These are phyloP conservation scores for Tuber umbilicatum DNA, from an alignment of 495 filamentous ascomycete species.

Conservation along the genomic window DNA sequence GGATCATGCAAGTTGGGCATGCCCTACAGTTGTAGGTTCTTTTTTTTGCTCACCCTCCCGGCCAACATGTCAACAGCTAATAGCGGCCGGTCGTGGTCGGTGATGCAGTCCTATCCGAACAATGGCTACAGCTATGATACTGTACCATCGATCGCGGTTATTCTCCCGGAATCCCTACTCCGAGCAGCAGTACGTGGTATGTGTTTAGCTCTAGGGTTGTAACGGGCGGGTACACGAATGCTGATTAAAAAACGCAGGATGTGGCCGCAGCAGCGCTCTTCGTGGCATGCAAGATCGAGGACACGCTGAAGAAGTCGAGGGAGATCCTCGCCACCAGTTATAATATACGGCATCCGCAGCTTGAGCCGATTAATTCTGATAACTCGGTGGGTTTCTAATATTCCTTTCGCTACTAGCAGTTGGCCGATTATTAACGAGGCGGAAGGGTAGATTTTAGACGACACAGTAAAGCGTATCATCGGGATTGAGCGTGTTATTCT, in stretches of 20 bases:
- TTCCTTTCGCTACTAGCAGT: background rate
- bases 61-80: background rate
- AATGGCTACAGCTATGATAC: conserved; percentile 40
- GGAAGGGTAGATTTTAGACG: conserved; percentile 62
- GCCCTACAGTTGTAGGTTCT: conserved; percentile 38
- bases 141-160: conserved; percentile 40
- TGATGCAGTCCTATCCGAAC: conserved; percentile 36
- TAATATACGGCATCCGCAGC: conserved; percentile 65
- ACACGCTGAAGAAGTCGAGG: conserved; percentile 91
- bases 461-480: conserved; percentile 66
- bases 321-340: conserved; percentile 87
- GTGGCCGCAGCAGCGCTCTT: conserved; percentile 82
- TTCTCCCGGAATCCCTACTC: conserved; percentile 34
- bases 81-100: background rate
- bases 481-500: conserved; percentile 88
- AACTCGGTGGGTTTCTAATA: conserved; percentile 56
- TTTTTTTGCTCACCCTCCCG: background rate
- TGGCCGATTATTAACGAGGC: conserved; percentile 18
- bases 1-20: conserved; percentile 40
- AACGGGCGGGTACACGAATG: background rate
- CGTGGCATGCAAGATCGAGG: conserved; percentile 92
- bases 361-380: conserved; percentile 73
- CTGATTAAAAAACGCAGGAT: conserved; percentile 51
- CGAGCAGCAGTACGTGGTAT: conserved; percentile 48
- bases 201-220: conserved; percentile 16